phyloP scores from a whole-genome alignment of 2,329 filamentous ascomycete genomes.

The Teratosphaeria pseudoeucalypti region DNA sequence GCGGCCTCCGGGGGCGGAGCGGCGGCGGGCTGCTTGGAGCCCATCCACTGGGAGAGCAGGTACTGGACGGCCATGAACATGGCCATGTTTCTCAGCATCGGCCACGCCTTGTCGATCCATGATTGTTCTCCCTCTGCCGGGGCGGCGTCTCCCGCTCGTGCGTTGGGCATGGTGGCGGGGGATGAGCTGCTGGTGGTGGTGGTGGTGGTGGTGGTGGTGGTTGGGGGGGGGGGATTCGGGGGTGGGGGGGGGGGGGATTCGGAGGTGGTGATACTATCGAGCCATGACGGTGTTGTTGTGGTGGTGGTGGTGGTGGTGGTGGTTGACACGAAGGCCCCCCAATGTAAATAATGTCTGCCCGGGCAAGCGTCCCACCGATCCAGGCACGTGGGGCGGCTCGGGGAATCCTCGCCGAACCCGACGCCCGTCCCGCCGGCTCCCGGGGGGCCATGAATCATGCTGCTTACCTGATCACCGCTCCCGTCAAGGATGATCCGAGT shows the following conservation, averaged over 20 bases:
- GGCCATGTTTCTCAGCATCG: constrained; percentile 43
- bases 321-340: not conserved
- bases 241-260: not conserved
- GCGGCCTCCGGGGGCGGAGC: constrained; percentile 10
- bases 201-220: not conserved
- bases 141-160: not conserved
- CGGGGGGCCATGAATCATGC: not conserved
- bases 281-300: not conserved
- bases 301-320: too few relatives aligned
- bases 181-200: not conserved
- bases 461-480: too few relatives aligned
- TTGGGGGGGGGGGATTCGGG: too few relatives aligned
- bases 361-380: not conserved
- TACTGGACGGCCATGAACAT: constrained; percentile 52
- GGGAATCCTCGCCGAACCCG: not conserved
- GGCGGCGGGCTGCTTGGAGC: constrained; percentile 17
- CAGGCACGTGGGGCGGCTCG: not conserved
- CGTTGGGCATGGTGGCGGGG: constrained; percentile 4
- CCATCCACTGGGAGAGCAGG: constrained; percentile 46
- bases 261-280: not conserved
- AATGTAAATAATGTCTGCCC: not conserved
- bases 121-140: not conserved
- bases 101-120: constrained; percentile 20
- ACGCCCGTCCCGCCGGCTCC: not conserved
- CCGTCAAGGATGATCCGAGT: too few relatives aligned